These are phyloP conservation scores for Solanum sejunctum DNA, from an alignment of 257 asterid genomes.

Conservation along the genomic window DNA sequence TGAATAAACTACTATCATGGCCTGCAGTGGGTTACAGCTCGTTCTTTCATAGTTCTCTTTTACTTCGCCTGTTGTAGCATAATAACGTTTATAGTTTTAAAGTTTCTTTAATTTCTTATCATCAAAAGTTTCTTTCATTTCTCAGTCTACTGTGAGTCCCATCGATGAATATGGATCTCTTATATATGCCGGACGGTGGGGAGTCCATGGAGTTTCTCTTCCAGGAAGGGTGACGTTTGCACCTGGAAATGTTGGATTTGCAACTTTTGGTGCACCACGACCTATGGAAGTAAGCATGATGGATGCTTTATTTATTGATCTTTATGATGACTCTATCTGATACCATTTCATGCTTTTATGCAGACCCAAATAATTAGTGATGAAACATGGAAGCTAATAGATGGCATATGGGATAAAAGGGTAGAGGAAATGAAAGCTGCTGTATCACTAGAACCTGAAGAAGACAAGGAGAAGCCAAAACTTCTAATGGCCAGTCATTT, in stretches of 20 bases:
- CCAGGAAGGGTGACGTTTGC: slow-evolving; percentile 99
- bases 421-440: slow-evolving; percentile 55
- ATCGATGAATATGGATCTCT: slow-evolving; percentile 90
- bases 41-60: background rate
- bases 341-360: slow-evolving; percentile 5
- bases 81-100: background rate
- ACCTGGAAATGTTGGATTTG: slow-evolving; percentile 91
- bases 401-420: slow-evolving; percentile 75
- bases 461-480: slow-evolving; percentile 58
- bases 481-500: slow-evolving; percentile 86
- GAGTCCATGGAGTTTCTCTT: slow-evolving; percentile 78
- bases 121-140: background rate
- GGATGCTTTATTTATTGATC: background rate
- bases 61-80: background rate
- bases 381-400: slow-evolving; percentile 81
- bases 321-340: background rate
- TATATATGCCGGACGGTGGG: slow-evolving; percentile 89
- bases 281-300: slow-evolving; percentile 66
- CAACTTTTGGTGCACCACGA: slow-evolving; percentile 91
- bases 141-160: slow-evolving; percentile 64
- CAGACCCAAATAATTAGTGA: slow-evolving; percentile 92
- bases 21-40: background rate
- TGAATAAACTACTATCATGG: background rate
- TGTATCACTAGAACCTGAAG: slow-evolving; percentile 45
- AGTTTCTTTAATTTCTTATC: background rate